Evolutionary conservation across 225 moss, liverwort and hornwort species (phyloP).

Genomic region (Neckera pumila): DNA sequence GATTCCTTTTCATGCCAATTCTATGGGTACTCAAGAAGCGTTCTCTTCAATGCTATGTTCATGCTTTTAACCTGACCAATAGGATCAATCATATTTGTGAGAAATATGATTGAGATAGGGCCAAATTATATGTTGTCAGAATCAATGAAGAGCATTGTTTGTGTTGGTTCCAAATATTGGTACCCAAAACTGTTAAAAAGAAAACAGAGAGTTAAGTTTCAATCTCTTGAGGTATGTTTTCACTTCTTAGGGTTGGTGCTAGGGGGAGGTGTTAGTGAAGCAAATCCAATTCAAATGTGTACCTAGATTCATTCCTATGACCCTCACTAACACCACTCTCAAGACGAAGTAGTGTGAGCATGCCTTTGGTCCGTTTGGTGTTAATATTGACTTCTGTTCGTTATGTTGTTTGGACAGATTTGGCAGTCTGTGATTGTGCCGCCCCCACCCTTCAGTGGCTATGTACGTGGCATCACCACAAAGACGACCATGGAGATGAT

Average conservation of each 20-base stretch:
- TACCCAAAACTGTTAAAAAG: not conserved
- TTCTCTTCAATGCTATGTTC: not conserved
- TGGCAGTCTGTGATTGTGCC: conserved; percentile 78
- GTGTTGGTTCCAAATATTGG: not conserved
- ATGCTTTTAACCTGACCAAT: not conserved
- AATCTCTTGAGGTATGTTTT: not conserved
- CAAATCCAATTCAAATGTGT: not conserved
- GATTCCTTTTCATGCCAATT: not conserved
- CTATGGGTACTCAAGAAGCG: not conserved
- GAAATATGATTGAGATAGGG: not conserved
- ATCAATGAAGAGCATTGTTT: not conserved
- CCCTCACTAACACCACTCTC: too few relatives aligned
- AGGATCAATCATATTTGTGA: not conserved
- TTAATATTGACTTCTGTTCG: not conserved
- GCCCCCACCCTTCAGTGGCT: conserved; percentile 64
- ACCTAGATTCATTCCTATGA: not conserved
- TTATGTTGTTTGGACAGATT: conserved; percentile 1
- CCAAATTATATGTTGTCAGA: not conserved
- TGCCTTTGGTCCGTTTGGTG: not conserved
- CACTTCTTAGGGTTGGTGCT: too few relatives aligned
- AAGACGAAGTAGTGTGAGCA: not conserved
- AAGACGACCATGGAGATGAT: conserved; percentile 55
- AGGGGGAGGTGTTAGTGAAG: not conserved
- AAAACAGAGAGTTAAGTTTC: not conserved
- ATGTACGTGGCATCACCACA: conserved; percentile 72